Evolutionary conservation across 2,329 filamentous ascomycete genomes (phyloP), one percentile per base, ranked within the genome.

Genomic region (Pyrenophora tritici-repentis): DNA sequence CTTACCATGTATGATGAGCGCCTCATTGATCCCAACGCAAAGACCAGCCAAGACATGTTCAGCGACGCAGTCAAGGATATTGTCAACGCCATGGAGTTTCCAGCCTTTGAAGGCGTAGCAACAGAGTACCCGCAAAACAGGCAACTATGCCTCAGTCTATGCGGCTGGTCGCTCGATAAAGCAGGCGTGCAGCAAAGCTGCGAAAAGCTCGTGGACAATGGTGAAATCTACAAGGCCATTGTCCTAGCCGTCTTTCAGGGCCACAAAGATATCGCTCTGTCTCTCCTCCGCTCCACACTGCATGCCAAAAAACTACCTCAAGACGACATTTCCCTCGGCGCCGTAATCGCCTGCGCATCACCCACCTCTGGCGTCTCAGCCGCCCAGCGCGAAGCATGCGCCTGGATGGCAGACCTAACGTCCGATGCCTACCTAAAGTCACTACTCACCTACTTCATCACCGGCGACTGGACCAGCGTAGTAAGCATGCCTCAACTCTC

Each of bases 341-440:
- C 78, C 10, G 71, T 80, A 5, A 75, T 81, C 24, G 77, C 79
- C 6, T 76, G 76, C 40, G 75, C 78, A 42, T 73, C 76, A 2
- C 63, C 63, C n/a, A 57, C 55, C 6, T 65, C 63, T 2, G 58
- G 56, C 8, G 76, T 80, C 24, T 83, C 83, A 49, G 73, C 80
- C 26, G 82, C 83, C 40, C 86, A 86, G 75, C 78, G 82, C 56
- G 81, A 85, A 54, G 81, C 84, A 36, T 86, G 84, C 56, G 73
- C 78, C 9, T 85, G 84, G 73, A 84, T 87, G 70, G 81, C 82
- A 18, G 83, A 83, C 54, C 83, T 86, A 60, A 79, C 87, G 54
- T 85, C 86, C 0, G 89, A 94, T 62, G 87, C 89, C 0, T 93
- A 92, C 66, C 81, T 94, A 18, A 86, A 89, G 47, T 89, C 89